A percentile compares a stretch with the other conserved stretches of the same genome.
These are phyloP conservation scores for Blumeria hordei DNA, from an alignment of 2,329 filamentous ascomycete species.

Conservation along the genomic window DNA sequence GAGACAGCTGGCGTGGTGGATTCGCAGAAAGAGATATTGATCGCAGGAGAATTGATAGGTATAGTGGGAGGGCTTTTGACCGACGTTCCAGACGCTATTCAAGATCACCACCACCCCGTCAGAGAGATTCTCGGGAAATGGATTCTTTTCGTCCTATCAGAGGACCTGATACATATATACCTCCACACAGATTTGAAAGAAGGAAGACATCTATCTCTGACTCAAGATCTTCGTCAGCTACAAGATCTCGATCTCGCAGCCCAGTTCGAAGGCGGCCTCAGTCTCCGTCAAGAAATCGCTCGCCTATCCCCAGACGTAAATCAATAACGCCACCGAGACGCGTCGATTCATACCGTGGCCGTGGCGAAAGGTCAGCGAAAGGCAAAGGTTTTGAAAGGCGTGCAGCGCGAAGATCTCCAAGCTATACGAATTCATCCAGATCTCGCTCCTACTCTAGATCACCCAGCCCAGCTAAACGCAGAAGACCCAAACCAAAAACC, in stretches of 20 bases:
- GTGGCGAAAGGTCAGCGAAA: conserved; percentile 10
- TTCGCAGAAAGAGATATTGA: conserved; percentile 24
- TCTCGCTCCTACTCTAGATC: conserved; percentile 8
- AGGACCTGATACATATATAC: conserved; percentile 15
- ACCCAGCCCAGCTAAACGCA: conserved; percentile 10
- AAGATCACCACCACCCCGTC: conserved; percentile 20
- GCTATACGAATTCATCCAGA: conserved; percentile 6
- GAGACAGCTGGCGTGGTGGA: conserved; percentile 23
- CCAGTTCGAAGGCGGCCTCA: conserved; percentile 11
- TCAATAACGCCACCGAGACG: conserved; percentile 13
- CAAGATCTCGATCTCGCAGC: conserved; percentile 11
- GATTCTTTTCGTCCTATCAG: conserved; percentile 14
- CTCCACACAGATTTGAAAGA: conserved; percentile 13
- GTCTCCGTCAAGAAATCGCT: conserved; percentile 13
- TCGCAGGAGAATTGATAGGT: conserved; percentile 15
- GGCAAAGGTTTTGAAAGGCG: conserved; percentile 14
- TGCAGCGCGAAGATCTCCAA: conserved; percentile 11
- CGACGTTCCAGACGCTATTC: conserved; percentile 21
- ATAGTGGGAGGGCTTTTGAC: conserved; percentile 18
- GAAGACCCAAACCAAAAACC: conserved; percentile 13
- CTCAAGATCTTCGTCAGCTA: conserved; percentile 12
- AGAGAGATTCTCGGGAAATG: conserved; percentile 17
- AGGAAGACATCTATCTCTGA: conserved; percentile 12
- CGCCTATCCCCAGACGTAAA: conserved; percentile 12
- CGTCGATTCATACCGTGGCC: conserved; percentile 9